A percentile compares a stretch with the other conserved stretches of the same genome.
These are phyloP conservation scores for Liquidambar formosana DNA, from an alignment of 164 flowering plant genomes.

Conservation along the genomic window DNA sequence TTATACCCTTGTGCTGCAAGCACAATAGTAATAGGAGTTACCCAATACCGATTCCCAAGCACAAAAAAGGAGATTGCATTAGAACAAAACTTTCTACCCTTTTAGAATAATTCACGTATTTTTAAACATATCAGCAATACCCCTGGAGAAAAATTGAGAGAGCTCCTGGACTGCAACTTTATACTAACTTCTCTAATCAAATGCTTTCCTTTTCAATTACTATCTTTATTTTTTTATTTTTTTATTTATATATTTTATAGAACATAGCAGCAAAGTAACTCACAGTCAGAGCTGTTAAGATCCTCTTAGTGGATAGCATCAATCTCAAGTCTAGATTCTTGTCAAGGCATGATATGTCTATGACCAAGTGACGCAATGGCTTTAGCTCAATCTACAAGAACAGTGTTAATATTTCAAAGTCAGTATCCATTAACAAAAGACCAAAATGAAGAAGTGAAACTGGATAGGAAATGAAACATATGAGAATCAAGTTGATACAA, in stretches of 20 bases:
- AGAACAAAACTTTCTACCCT: not conserved
- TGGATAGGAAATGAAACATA: not conserved
- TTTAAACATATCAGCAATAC: not conserved
- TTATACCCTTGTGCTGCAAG: not conserved
- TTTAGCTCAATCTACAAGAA: conserved; percentile 49
- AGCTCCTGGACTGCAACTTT: too few species aligned
- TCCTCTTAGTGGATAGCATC: conserved; percentile 44
- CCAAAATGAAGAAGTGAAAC: not conserved
- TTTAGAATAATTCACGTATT: not conserved
- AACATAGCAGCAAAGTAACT: conserved; percentile 5
- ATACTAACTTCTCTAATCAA: too few species aligned
- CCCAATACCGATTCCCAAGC: not conserved
- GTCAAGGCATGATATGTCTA: conserved; percentile 52
- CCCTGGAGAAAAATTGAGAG: too few species aligned
- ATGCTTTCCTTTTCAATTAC: too few species aligned
- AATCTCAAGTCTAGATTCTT: conserved; percentile 59
- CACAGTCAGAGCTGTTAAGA: conserved; percentile 24
- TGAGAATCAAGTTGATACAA: not conserved
- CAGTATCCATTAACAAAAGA: not conserved
- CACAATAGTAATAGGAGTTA: not conserved
- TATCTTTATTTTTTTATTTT: not conserved
- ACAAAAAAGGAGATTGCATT: not conserved
- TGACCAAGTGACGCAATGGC: conserved; percentile 50
- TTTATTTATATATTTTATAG: not conserved
- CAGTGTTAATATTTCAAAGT: not conserved